phyloP scores from a whole-genome alignment of 306 rosid species.

The Cicer yamashitae region DNA sequence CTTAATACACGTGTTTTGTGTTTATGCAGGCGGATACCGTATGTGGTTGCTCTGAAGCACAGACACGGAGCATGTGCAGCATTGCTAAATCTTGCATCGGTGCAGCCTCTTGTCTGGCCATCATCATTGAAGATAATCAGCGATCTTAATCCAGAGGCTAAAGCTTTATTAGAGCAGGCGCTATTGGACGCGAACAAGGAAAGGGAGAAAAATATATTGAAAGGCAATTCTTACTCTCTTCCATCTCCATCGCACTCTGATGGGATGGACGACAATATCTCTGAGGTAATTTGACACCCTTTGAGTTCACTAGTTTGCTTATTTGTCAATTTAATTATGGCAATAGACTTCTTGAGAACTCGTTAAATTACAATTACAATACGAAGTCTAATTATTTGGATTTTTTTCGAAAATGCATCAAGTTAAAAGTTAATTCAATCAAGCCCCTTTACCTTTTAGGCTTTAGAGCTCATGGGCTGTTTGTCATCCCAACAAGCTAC shows the following conservation, averaged over 20 bases:
- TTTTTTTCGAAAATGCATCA: background rate
- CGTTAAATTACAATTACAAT: slow-evolving; percentile 6
- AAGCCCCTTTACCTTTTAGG: background rate
- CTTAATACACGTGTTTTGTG: background rate
- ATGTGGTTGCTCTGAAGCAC: slow-evolving; percentile 79
- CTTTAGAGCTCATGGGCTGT: background rate
- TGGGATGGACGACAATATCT: slow-evolving; percentile 60
- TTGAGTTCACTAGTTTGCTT: slow-evolving; percentile 17
- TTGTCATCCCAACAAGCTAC: background rate
- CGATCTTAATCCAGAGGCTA: slow-evolving; percentile 90
- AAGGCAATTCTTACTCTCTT: slow-evolving; percentile 63
- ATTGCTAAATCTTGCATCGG: slow-evolving; percentile 83
- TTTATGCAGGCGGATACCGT: slow-evolving; percentile 83
- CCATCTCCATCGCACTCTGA: slow-evolving; percentile 78
- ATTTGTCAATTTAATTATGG: slow-evolving; percentile 2
- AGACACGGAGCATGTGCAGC: slow-evolving; percentile 85
- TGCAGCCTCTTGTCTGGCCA: slow-evolving; percentile 99
- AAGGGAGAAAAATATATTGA: slow-evolving; percentile 83
- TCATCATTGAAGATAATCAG: slow-evolving; percentile 89
- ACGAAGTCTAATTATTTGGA: slow-evolving; percentile 10
- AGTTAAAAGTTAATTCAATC: background rate
- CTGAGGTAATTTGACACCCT: slow-evolving; percentile 67
- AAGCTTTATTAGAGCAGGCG: slow-evolving; percentile 79
- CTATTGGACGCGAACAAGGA: slow-evolving; percentile 85
- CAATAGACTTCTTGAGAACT: background rate